Evolutionary conservation across 2,329 filamentous ascomycete genomes (phyloP), one percentile per base, ranked within the genome.

Genomic region (Aureobasidium pullulans): DNA sequence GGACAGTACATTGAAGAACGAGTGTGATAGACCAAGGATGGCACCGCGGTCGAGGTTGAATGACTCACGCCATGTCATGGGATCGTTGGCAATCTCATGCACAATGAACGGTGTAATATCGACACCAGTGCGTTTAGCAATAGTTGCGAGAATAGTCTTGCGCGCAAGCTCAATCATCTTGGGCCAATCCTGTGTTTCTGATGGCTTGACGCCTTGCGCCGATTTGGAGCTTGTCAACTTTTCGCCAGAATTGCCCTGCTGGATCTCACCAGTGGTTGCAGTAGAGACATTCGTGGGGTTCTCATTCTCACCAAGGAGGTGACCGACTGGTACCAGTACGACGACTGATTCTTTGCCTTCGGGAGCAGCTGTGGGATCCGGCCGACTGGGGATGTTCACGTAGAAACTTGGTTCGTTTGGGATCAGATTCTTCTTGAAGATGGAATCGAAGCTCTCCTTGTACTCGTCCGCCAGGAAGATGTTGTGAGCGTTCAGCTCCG

Each of bases 11-110:
- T 89, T 88, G 76, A 88, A 88, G 75, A 91, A 90, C 32, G 80
- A 82, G 72, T 90, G 87, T 16, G 81, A 84, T 0, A 90, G 75
- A 0, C 87, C 88, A 0, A 90, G 78, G 59, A 90, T 91, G 1
- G 86, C 85, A 13, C 88, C 88, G 68, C 84, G 84, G 72, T 90
- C 85, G 32, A 90, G 81, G 68, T 90, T 90, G 77, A 90, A 90
- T 52, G 77, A 80, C 15, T 76, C 68, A 65, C 84, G 79, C 88
- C 87, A 90, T 3, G 78, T 81, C 4, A 71, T 68, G 0, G 87
- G 87, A 7, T 84, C 85, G 72, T 90, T 88, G 66, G 87, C 73
- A 4, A 78, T 75, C 72, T 90, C 87, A 65, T 85, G 73, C 9
- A 78, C 64, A 58, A 89, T 83, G 37, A 77, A 66, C 0, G 74